These are phyloP conservation scores for Pseudonectria buxi DNA, from an alignment of 2,329 filamentous ascomycete species.

Conservation along the genomic window DNA sequence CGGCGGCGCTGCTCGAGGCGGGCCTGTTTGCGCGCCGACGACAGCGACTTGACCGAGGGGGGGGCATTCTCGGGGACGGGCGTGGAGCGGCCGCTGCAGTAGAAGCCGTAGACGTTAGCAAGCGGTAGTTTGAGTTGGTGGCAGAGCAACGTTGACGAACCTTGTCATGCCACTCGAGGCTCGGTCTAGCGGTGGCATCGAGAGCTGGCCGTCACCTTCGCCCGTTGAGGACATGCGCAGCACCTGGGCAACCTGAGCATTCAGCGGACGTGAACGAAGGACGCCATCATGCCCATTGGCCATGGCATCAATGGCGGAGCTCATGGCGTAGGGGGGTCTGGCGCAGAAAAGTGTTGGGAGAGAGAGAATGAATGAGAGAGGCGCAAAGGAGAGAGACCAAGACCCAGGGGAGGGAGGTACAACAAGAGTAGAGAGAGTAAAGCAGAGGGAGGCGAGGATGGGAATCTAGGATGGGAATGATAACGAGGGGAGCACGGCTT, in stretches of 20 bases:
- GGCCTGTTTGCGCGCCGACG: slow-evolving; percentile 73
- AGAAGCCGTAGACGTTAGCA: slow-evolving; percentile 1
- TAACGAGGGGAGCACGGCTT: neutral
- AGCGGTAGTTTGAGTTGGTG: neutral
- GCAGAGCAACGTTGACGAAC: slow-evolving; percentile 25
- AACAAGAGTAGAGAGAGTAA: too few species aligned
- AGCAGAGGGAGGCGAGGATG: too few species aligned
- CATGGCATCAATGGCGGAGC: slow-evolving; percentile 22
- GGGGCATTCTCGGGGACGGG: slow-evolving; percentile 83
- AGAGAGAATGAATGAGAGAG: too few species aligned
- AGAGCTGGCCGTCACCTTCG: slow-evolving; percentile 29
- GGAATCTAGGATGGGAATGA: too few species aligned
- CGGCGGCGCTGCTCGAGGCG: slow-evolving; percentile 75
- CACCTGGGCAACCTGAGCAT: slow-evolving; percentile 39
- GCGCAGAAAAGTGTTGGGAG: too few species aligned
- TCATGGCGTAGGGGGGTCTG: slow-evolving; percentile 12
- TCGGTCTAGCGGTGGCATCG: slow-evolving; percentile 25
- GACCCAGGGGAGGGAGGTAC: too few species aligned
- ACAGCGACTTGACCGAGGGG: slow-evolving; percentile 83
- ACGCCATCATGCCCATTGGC: slow-evolving; percentile 33
- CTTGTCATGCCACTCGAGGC: slow-evolving; percentile 38
- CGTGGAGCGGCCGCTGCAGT: slow-evolving; percentile 67
- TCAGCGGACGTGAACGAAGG: slow-evolving; percentile 43
- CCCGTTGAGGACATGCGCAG: slow-evolving; percentile 30
- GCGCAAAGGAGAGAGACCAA: too few species aligned